Base-by-base conservation (phyloP, 805 yeast species). In the Kodamaea restingae region DNA sequence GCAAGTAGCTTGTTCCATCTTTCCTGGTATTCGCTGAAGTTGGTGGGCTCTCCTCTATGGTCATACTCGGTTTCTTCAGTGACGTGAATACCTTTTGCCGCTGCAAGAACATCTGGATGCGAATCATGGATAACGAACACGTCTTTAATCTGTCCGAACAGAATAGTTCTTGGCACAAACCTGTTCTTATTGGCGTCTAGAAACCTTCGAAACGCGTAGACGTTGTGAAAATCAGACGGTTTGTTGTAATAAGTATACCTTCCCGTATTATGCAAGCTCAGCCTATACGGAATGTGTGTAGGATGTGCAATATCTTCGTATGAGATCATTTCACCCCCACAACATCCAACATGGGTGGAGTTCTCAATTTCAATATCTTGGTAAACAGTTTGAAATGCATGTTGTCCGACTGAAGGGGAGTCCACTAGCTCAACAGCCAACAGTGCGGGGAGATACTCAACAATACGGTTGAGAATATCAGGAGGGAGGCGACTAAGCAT, bases 61-160 rank as follows among this genome's bases (percentile, higher is more conserved):
- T 15, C 15, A 18, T 18, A 12, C 6, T 8, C 15, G 11, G 10
- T 7, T n/a, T 27, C 17, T 7, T 11, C 18, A 5, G 17, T 14
- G 5, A 27, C 8, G 31, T 27, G 18, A 5, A 27, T 27, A 4
- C 5, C 5, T 15, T 14, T n/a, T 10, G 31, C 31, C 17, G 21
- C n/a, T 17, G 32, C 32, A 17, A 30, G 32, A 17, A 30, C 12
- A 7, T 30, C 21, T 10, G 32, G 32, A 17, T 30, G 21, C 21
- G 15, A 12, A 3, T 15, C 21, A n/a, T 30, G 32, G 14, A 30
- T 15, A 4, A 30, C n/a, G 11, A 30, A 12, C n/a, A 30, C 6
- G 10, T 30, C 32, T n/a, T 9, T 3, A 12, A 18, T 12, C 20
- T 7, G 21, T 6, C 9, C n/a, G 10, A 30, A 30, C n/a, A 15